These are phyloP conservation scores for Actinomucor elegans DNA, from an alignment of 371 early-diverging fungal genomes.

Conservation along the genomic window DNA sequence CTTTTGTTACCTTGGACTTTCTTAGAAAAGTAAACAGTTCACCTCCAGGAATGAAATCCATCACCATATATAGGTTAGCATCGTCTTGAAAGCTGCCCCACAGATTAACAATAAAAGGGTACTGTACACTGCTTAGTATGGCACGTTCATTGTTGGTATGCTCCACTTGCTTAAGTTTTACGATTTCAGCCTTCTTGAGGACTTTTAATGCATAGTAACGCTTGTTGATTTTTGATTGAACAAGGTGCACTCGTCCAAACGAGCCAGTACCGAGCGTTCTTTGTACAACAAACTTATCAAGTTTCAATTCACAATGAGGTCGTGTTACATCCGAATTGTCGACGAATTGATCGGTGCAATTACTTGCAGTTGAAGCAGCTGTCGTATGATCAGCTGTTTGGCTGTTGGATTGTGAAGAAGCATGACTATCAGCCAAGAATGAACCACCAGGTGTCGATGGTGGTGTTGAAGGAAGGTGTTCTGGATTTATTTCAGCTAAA, in stretches of 20 bases:
- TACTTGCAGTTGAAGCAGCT: not conserved
- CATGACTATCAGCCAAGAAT: conserved; percentile 5
- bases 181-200: conserved; percentile 84
- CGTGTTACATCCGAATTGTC: conserved; percentile 20
- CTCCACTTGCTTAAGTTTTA: conserved; percentile 76
- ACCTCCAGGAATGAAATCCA: conserved; percentile 95
- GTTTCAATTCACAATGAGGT: conserved; percentile 14
- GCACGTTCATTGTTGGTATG: conserved; percentile 80
- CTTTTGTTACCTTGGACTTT: conserved; percentile 22
- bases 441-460: conserved; percentile 20
- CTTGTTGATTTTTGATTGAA: conserved; percentile 28
- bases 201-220: conserved; percentile 96
- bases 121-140: conserved; percentile 69
- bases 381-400: not conserved
- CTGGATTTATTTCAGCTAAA: conserved; percentile 14
- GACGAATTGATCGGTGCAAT: not conserved
- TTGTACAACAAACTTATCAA: conserved; percentile 47
- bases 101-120: conserved; percentile 81
- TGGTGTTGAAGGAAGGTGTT: conserved; percentile 18
- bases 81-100: conserved; percentile 85
- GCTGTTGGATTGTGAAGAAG: not conserved
- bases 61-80: conserved; percentile 85
- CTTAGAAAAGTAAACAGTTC: conserved; percentile 86
- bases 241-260: conserved; percentile 64
- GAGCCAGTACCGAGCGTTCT: conserved; percentile 69